Conservation (phyloP, 1,139 yeast genomes). For the Hemisphaericaspora xylanilytica region DNA sequence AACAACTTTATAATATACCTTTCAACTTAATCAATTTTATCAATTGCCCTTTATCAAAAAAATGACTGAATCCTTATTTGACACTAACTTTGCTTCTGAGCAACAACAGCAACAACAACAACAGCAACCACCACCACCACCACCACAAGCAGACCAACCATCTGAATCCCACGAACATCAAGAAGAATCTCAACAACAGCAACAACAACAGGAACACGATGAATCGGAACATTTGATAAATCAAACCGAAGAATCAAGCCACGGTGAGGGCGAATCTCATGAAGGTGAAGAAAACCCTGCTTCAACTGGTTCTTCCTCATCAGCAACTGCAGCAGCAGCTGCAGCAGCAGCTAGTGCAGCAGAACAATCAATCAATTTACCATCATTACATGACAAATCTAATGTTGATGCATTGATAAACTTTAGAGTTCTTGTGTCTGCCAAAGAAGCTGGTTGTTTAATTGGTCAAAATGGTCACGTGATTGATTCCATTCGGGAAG, state of each 20-base stretch:
- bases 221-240: not conserved
- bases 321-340: slow-evolving; percentile 3
- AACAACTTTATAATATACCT: not conserved
- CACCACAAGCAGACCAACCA: not conserved
- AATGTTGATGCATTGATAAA: slow-evolving; percentile 45
- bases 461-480: slow-evolving; percentile 86
- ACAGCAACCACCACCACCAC: not conserved
- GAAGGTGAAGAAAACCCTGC: not conserved
- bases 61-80: slow-evolving; percentile 44
- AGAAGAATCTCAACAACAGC: not conserved
- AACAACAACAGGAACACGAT: not conserved
- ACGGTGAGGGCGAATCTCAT: not conserved
- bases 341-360: slow-evolving; percentile 3
- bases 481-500: slow-evolving; percentile 74
- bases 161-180: slow-evolving; percentile 1
- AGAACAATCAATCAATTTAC: slow-evolving; percentile 23
- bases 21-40: not conserved
- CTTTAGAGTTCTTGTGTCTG: slow-evolving; percentile 70
- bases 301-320: not conserved
- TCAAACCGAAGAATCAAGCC: not conserved
- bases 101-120: slow-evolving; percentile 8
- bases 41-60: not conserved
- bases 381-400: slow-evolving; percentile 29
- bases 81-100: slow-evolving; percentile 30
- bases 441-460: slow-evolving; percentile 88